These are phyloP conservation scores for Rhodotorula taiwanensis DNA, from an alignment of 768 basidiomycete species.

Conservation along the genomic window DNA sequence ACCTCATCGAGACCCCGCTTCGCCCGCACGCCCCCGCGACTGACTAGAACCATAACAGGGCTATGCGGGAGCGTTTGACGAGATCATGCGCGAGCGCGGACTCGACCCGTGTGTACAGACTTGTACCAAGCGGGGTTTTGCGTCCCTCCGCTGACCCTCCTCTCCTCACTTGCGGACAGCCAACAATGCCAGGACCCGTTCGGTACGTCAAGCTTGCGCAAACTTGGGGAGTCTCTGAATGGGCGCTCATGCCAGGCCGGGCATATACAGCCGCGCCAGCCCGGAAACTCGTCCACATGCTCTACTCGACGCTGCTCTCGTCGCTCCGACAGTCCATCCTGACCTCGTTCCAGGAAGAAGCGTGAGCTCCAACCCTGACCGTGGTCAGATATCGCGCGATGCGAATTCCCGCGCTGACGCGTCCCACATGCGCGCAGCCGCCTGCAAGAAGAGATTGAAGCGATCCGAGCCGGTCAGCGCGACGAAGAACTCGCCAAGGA, in stretches of 20 bases:
- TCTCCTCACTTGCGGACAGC: not conserved
- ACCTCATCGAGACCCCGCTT: not conserved
- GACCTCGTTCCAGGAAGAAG: conserved; percentile 5
- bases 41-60: too few species aligned
- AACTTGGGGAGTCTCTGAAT: too few species aligned
- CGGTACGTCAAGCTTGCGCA: conserved; percentile 4
- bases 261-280: conserved; percentile 24
- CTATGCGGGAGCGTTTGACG: conserved; percentile 10
- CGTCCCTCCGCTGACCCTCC: not conserved
- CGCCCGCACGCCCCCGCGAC: too few species aligned
- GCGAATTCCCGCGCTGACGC: too few species aligned
- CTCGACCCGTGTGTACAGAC: conserved; percentile 19
- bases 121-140: too few species aligned
- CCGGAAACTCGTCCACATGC: conserved; percentile 25
- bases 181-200: conserved; percentile 5
- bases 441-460: conserved; percentile 1
- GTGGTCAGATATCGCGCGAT: not conserved
- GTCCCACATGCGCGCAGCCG: too few species aligned
- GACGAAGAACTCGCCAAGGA: not conserved
- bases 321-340: not conserved
- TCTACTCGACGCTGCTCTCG: conserved; percentile 16
- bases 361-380: not conserved
- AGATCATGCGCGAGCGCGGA: conserved; percentile 10
- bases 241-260: too few species aligned
- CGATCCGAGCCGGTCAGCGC: not conserved